These are phyloP conservation scores for Globisporangium spiculum DNA, from an alignment of 352 stramenopile genomes.

Conservation along the genomic window DNA sequence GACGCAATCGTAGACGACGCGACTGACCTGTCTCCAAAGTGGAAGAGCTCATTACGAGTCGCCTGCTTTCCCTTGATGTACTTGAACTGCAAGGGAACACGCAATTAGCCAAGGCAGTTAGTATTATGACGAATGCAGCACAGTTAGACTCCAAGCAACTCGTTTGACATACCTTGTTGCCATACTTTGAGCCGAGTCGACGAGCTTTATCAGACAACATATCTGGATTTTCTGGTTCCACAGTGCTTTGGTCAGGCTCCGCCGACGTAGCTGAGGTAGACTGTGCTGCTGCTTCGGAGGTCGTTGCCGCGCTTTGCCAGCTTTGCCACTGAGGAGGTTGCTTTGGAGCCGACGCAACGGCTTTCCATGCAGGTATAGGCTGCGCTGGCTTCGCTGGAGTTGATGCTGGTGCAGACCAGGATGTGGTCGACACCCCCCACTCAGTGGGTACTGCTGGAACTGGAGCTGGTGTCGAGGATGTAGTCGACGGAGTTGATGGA, in stretches of 20 bases:
- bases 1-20: conserved; percentile 40
- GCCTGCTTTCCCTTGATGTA: conserved; percentile 69
- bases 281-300: neutral
- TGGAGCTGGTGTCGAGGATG: conserved; percentile 11
- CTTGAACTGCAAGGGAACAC: conserved; percentile 41
- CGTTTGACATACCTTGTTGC: conserved; percentile 48
- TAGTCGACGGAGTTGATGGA: neutral
- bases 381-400: neutral
- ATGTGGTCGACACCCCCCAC: conserved; percentile 21
- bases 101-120: neutral
- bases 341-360: conserved; percentile 4
- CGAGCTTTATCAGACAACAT: conserved; percentile 62
- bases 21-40: conserved; percentile 46
- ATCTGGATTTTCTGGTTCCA: conserved; percentile 22
- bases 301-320: conserved; percentile 8
- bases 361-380: conserved; percentile 19
- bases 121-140: neutral
- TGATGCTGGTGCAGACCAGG: conserved; percentile 25
- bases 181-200: conserved; percentile 63
- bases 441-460: conserved; percentile 4
- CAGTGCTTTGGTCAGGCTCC: neutral
- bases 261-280: neutral
- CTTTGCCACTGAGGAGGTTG: conserved; percentile 17
- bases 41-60: conserved; percentile 52
- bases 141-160: neutral